Conservation (phyloP, 73 alveolate species). For the Blepharisma stoltei region DNA sequence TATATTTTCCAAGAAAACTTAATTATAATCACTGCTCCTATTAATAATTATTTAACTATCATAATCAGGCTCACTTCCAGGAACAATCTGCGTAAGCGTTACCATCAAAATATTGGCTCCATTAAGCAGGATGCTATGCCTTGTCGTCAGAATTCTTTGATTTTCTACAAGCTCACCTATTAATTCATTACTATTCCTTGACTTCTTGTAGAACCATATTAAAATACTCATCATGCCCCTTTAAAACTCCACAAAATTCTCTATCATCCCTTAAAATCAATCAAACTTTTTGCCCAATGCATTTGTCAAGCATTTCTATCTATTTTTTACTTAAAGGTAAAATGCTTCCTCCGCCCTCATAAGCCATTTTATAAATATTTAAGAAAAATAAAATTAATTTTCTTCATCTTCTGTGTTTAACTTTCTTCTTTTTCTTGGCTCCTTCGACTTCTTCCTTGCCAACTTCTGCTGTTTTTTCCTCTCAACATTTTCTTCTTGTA, state of each 20-base stretch:
- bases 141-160: background rate
- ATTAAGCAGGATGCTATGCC: background rate
- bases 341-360: slow-evolving; percentile 21
- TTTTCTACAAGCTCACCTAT: background rate
- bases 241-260: background rate
- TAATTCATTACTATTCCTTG: background rate
- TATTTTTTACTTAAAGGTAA: slow-evolving; percentile 13
- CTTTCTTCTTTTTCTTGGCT: background rate
- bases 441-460: background rate
- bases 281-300: slow-evolving; percentile 18
- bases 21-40: background rate
- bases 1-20: background rate
- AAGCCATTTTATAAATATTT: background rate
- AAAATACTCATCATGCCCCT: slow-evolving; percentile 19
- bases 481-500: slow-evolving; percentile 77
- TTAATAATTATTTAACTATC: background rate
- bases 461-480: slow-evolving; percentile 44
- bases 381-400: no score
- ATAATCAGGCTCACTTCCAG: slow-evolving; percentile 29
- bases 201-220: slow-evolving; percentile 10
- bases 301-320: slow-evolving; percentile 8
- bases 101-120: slow-evolving; percentile 10
- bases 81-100: background rate
- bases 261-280: background rate
- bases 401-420: background rate